These are phyloP conservation scores for Bryum argenteum DNA, from an alignment of 225 moss, liverwort and hornwort species.

Conservation along the genomic window DNA sequence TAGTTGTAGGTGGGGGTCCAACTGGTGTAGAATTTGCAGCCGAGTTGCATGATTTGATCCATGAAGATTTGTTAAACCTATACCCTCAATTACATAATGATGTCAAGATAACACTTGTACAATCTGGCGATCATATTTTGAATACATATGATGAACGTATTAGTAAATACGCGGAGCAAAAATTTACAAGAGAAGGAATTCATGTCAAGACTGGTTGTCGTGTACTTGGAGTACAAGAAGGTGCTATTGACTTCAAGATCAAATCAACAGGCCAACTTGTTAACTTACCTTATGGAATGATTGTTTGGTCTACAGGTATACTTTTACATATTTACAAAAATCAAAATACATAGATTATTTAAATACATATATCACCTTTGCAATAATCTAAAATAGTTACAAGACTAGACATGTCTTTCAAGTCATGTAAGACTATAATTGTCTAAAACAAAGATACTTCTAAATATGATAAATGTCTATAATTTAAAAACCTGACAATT, in stretches of 20 bases:
- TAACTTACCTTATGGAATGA: slow-evolving; percentile 79
- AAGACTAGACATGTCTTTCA: no score
- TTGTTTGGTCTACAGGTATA: slow-evolving; percentile 79
- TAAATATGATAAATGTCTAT: no score
- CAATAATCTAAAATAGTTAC: no score
- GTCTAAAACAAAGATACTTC: no score
- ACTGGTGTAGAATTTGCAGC: slow-evolving; percentile 99
- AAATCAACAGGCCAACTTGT: slow-evolving; percentile 61
- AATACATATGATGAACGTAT: slow-evolving; percentile 91
- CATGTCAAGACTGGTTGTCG: slow-evolving; percentile 71
- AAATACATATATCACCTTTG: no score
- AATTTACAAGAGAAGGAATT: slow-evolving; percentile 80
- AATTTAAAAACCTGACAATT: no score
- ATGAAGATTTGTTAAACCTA: slow-evolving; percentile 66
- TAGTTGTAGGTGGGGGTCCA: slow-evolving; percentile 92
- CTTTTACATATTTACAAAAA: no score
- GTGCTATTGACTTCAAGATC: slow-evolving; percentile 70
- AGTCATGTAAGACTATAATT: no score
- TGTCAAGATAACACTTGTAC: slow-evolving; percentile 75
- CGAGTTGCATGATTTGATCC: slow-evolving; percentile 83
- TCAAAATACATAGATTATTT: no score
- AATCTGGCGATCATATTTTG: slow-evolving; percentile 90
- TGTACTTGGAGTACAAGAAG: slow-evolving; percentile 77
- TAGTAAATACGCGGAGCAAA: slow-evolving; percentile 80
- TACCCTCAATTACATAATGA: slow-evolving; percentile 64